A percentile compares a stretch with the other conserved stretches of the same genome.
Evolutionary conservation across 2,329 filamentous ascomycete species (phyloP).

Genomic region (Pseudopyricularia javanii): DNA sequence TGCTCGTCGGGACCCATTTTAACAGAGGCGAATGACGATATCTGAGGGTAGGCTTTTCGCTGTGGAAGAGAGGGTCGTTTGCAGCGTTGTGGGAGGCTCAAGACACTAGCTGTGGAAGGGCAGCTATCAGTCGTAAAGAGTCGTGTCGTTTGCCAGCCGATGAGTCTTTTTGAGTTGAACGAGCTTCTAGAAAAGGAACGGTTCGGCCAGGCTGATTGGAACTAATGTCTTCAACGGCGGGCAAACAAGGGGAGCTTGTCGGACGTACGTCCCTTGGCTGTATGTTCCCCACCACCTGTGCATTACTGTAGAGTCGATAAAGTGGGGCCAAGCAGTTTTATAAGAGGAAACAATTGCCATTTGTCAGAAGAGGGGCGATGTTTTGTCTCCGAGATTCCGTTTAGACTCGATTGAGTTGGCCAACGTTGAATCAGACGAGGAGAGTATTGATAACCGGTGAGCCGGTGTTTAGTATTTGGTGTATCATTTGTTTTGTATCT

Average conservation of each 20-base stretch:
- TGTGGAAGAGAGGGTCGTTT: too few relatives aligned
- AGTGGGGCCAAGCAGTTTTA: background rate
- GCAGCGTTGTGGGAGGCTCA: too few relatives aligned
- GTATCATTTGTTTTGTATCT: too few relatives aligned
- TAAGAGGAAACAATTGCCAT: background rate
- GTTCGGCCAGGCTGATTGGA: background rate
- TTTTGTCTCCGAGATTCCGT: background rate
- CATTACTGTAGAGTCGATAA: background rate
- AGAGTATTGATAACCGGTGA: too few relatives aligned
- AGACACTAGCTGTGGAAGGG: too few relatives aligned
- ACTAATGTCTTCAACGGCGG: background rate
- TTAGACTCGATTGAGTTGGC: slow-evolving; percentile 6
- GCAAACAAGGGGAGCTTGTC: background rate
- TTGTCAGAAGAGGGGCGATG: too few relatives aligned
- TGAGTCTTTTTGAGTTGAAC: too few relatives aligned
- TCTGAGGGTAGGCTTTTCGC: too few relatives aligned
- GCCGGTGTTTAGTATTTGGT: too few relatives aligned
- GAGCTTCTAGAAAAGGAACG: background rate
- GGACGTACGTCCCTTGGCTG: background rate
- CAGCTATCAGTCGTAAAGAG: too few relatives aligned
- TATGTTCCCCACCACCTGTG: background rate
- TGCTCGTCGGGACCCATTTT: slow-evolving; percentile 34
- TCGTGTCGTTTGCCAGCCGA: too few relatives aligned
- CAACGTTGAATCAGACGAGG: background rate
- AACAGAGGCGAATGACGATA: background rate